Evolutionary conservation across 176 grass and related monocot species (phyloP), one percentile per base, ranked within the genome.

Genomic region (Oryza meridionalis): DNA sequence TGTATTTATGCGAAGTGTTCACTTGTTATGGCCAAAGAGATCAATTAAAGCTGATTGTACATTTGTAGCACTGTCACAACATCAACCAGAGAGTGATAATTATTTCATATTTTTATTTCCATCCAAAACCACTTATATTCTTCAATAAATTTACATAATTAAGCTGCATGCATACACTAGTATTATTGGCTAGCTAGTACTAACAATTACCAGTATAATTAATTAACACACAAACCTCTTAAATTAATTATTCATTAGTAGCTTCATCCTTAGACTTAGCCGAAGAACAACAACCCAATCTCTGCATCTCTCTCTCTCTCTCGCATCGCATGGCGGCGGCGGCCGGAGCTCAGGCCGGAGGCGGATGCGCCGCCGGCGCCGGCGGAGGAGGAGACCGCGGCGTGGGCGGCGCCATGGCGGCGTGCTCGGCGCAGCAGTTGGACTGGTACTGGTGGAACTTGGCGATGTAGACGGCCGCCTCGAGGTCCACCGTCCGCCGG

Each of bases 391-490:
- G 40, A 35, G 76, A 7, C 5, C 35, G 35, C 5, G 49, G 67
- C 53, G 45, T 86, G 58, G 35, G 35, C 16, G 65, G 73, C 33
- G 75, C 65, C 49, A 51, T 15, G 44, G 69, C 78, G 63, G 77
- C 21, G 58, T 62, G 21, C 8, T 62, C 58, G 58, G 58, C 35
- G 46, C 33, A 69, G 77, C 24, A 45, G 85, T 35, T 68, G 68
- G 84, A 79, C 74, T 83, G 88, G 26, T 79, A 5, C n/a, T 37
- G 88, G 61, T 90, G 79, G 88, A 90, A 90, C 11, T 87, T 87
- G 22, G 11, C 74, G 80, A 90, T 90, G 80, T 33, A 87, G 17
- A 75, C 6, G 11, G 1, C 5, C 2, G 80, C 88, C 88, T 50
- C 73, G 12, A 7, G 29, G 69, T 90, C 88, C 4, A 90, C 84